A percentile compares a stretch with the other conserved stretches of the same genome.
These are phyloP conservation scores for Penicillium frequentans DNA, from an alignment of 2,329 filamentous ascomycete species.

Conservation along the genomic window DNA sequence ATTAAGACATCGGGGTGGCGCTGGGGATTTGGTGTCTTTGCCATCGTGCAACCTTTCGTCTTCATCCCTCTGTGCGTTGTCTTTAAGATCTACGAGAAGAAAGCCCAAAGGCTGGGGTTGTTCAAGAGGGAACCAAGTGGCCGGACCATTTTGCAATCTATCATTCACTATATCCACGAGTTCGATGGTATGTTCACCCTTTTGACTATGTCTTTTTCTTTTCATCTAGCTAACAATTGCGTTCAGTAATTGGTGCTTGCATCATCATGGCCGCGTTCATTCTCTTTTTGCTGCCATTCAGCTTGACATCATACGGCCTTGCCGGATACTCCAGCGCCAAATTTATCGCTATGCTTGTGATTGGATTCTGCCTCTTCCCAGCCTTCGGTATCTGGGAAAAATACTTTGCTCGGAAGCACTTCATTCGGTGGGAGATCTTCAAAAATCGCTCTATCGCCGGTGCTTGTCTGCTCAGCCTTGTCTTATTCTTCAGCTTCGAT, in stretches of 20 bases:
- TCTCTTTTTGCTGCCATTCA: constrained; percentile 67
- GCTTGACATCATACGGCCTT: constrained; percentile 46
- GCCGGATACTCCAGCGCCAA: constrained; percentile 46
- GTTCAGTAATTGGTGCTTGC: constrained; percentile 22
- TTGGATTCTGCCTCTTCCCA: constrained; percentile 56
- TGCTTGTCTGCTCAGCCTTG: constrained; percentile 51
- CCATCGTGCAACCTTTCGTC: constrained; percentile 59
- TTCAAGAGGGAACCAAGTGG: constrained; percentile 46
- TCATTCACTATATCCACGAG: constrained; percentile 58
- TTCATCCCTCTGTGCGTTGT: constrained; percentile 57
- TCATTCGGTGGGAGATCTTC: constrained; percentile 56
- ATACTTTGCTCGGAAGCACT: constrained; percentile 52
- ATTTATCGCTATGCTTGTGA: constrained; percentile 53
- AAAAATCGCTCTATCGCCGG: constrained; percentile 52
- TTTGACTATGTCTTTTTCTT: constrained; percentile 38
- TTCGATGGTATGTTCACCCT: constrained; percentile 59
- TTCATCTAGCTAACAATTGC: not conserved
- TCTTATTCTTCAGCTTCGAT: constrained; percentile 53
- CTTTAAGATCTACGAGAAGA: constrained; percentile 57
- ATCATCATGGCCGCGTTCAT: constrained; percentile 62
- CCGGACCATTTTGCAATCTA: constrained; percentile 48
- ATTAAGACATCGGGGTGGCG: constrained; percentile 55
- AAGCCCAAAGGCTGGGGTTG: constrained; percentile 57
- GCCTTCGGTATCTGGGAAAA: constrained; percentile 58
- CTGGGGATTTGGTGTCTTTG: constrained; percentile 64